phyloP scores from a whole-genome alignment of 345 rosid genomes.

The Adansonia digitata region DNA sequence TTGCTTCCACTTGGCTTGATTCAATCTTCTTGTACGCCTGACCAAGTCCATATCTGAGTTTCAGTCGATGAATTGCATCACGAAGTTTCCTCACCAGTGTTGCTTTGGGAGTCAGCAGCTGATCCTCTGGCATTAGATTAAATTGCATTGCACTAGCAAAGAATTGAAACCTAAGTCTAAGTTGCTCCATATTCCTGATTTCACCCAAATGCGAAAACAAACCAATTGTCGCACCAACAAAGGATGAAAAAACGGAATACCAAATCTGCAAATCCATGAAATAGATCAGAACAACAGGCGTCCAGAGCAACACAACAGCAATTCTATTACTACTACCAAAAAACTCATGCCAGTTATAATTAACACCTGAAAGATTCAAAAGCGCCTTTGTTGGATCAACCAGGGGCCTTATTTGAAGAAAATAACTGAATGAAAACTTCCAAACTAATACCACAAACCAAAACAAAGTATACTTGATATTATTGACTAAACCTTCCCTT shows the following conservation, averaged over 20 bases:
- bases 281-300: constrained; percentile 72
- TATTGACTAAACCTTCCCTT: constrained; percentile 80
- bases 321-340: constrained; percentile 55
- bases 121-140: constrained; percentile 81
- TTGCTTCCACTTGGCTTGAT: constrained; percentile 79
- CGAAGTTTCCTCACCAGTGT: constrained; percentile 70
- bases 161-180: constrained; percentile 88
- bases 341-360: constrained; percentile 69
- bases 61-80: constrained; percentile 69
- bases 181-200: constrained; percentile 75
- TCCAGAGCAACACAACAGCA: constrained; percentile 60
- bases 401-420: constrained; percentile 72
- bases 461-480: constrained; percentile 66
- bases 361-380: constrained; percentile 18
- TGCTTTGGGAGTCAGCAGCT: constrained; percentile 34
- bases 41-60: constrained; percentile 83
- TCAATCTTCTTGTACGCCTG: constrained; percentile 71
- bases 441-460: constrained; percentile 57
- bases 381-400: constrained; percentile 65
- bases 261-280: constrained; percentile 85
- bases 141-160: constrained; percentile 91
- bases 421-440: constrained; percentile 78
- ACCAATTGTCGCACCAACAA: constrained; percentile 63
- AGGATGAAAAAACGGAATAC: constrained; percentile 73
- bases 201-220: constrained; percentile 87